Base-by-base conservation (phyloP, 257 asterid species). In the Marsdenia floribunda region DNA sequence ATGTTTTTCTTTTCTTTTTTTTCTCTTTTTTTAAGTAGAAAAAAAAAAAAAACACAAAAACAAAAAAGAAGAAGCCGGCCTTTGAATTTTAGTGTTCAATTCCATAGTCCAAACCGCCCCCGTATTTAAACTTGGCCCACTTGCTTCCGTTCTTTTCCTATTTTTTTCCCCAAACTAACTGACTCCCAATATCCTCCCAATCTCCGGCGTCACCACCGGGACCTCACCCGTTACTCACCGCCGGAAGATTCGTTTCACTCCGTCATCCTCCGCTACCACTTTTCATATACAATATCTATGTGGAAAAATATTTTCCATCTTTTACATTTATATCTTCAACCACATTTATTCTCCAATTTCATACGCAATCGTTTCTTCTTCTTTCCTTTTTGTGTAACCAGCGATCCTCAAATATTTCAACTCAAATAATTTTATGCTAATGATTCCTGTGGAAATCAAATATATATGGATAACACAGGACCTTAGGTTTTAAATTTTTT, bases 71-170 rank as follows among this genome's bases (percentile, higher is more conserved):
- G 4, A 64, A 35, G 70, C 50, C 70, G 70, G 70, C 50, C 5
- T 26, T 65, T 10, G 3, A 4, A 0, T 33, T 44, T 1, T 11
- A n/a, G 69, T 63, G 47, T 37, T 38, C 3, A 37, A 37, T 50
- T 16, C 15, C 50, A 19, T 37, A 37, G 50, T 6, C 26, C 50
- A 19, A 65, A 16, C 49, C 21, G 42, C 47, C 50, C 50, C 50
- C 50, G 11, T 37, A 65, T 65, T 65, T 65, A 65, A 65, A 65
- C 70, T 5, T 65, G 11, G 26, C 50, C 70, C 70, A 65, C 3
- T 37, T 38, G 50, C 50, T 50, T 29, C 68, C 38, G 0, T 8
- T 10, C 22, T 33, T 61, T 61, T 63, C 46, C 18, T n/a, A 33
- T 16, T 18, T 63, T 29, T 14, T 63, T 16, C 35, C 38, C 18